phyloP scores from a whole-genome alignment of 208 protist genomes.

The Acanthamoeba lenticulata region DNA sequence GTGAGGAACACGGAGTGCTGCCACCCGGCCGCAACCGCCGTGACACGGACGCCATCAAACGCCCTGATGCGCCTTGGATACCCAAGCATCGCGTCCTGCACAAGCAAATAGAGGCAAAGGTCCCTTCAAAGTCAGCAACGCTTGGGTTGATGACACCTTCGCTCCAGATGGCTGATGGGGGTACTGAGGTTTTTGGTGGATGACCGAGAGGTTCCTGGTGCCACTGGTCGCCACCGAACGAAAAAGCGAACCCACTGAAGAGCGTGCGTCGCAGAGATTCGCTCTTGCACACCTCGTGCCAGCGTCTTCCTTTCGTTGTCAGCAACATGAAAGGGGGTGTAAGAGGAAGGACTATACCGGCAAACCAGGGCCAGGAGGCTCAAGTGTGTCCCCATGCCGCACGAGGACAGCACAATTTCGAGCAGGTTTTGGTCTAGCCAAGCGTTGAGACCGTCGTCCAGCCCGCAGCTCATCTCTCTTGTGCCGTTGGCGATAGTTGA shows the following conservation, averaged over 20 bases:
- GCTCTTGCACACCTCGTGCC: not conserved
- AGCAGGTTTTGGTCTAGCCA: too few relatives aligned
- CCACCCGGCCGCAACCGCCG: not conserved
- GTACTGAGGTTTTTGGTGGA: not conserved
- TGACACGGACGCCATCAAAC: not conserved
- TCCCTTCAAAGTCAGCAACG: too few relatives aligned
- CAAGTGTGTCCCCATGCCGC: too few relatives aligned
- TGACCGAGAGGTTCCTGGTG: not conserved
- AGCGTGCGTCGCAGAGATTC: not conserved
- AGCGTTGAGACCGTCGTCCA: too few relatives aligned
- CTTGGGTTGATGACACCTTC: too few relatives aligned
- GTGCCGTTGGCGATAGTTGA: too few relatives aligned
- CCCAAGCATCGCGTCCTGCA: not conserved
- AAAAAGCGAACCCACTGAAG: not conserved
- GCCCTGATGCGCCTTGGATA: not conserved
- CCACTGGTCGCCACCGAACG: not conserved
- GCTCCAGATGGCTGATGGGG: too few relatives aligned
- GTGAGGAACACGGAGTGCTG: not conserved
- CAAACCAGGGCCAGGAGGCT: too few relatives aligned
- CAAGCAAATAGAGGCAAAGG: not conserved
- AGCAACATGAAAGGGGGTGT: too few relatives aligned
- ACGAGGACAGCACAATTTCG: too few relatives aligned
- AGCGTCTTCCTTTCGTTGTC: not conserved
- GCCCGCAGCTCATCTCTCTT: too few relatives aligned
- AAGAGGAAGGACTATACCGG: too few relatives aligned